phyloP scores from a whole-genome alignment of 306 rosid genomes.

The Fagus crenata region DNA sequence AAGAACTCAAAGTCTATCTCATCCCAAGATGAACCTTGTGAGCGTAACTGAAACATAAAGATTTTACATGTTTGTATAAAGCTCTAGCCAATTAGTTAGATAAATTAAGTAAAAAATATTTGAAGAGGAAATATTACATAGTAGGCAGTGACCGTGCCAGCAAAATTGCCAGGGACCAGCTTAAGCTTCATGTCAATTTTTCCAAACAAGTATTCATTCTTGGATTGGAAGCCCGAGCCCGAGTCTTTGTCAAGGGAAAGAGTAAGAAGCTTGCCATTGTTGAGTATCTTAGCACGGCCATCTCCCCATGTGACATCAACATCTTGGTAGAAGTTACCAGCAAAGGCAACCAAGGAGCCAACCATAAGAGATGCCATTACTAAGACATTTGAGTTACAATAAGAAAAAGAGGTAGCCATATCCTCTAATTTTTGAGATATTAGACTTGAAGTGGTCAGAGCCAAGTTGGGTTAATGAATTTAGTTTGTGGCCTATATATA shows the following conservation, averaged over 20 bases:
- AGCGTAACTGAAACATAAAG: conserved; percentile 28
- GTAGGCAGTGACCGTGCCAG: conserved; percentile 2
- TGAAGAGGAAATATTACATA: background rate
- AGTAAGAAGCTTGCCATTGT: conserved; percentile 55
- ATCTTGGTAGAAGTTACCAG: conserved; percentile 46
- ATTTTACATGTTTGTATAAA: background rate
- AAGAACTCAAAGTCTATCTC: conserved; percentile 49
- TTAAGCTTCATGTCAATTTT: background rate
- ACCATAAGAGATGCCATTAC: conserved; percentile 12
- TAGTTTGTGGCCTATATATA: background rate
- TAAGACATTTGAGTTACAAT: conserved; percentile 9
- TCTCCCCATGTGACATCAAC: conserved; percentile 68
- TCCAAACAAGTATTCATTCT: conserved; percentile 19
- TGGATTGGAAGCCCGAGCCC: conserved; percentile 78
- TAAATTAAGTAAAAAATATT: background rate
- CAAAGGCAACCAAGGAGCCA: conserved; percentile 21
- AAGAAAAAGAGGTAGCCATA: conserved; percentile 34
- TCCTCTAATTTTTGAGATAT: conserved; percentile 1
- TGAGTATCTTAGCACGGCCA: conserved; percentile 56
- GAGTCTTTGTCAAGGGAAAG: conserved; percentile 62
- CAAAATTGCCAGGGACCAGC: background rate
- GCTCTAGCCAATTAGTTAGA: background rate
- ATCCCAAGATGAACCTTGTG: conserved; percentile 39
- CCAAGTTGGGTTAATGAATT: background rate
- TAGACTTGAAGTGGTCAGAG: conserved; percentile 4